Conservation (phyloP, 169 alveolate genomes). For the Cyclospora cayetanensis region DNA sequence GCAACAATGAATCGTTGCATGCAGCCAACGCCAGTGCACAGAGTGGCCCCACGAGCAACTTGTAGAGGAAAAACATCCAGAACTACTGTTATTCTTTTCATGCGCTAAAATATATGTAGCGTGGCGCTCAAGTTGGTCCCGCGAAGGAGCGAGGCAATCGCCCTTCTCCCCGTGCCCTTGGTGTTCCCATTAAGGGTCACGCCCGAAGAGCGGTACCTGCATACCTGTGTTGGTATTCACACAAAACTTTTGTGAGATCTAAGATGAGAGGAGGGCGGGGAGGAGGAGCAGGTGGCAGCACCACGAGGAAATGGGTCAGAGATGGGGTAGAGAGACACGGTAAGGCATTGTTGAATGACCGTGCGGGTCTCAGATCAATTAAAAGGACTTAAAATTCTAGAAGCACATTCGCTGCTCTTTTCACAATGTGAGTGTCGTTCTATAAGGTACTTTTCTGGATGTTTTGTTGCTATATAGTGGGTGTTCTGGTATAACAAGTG, state of each 20-base stretch:
- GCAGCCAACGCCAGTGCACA: too few relatives aligned
- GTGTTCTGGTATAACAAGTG: not conserved
- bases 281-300: slow-evolving; percentile 61
- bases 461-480: not conserved
- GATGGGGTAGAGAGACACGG: slow-evolving; percentile 69
- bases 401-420: too few relatives aligned
- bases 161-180: not conserved
- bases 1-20: too few relatives aligned
- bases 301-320: slow-evolving; percentile 57
- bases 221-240: not conserved
- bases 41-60: too few relatives aligned
- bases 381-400: too few relatives aligned
- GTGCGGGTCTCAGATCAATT: too few relatives aligned
- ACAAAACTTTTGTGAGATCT: not conserved
- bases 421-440: too few relatives aligned
- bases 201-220: not conserved
- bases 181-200: not conserved
- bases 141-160: not conserved
- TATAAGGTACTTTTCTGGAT: not conserved
- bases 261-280: slow-evolving; percentile 61
- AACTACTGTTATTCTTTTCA: not conserved
- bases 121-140: not conserved
- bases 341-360: not conserved
- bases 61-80: too few relatives aligned
- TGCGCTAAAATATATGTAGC: not conserved